Base-by-base conservation (phyloP, 164 flowering plant species). In the Vitis riparia region DNA sequence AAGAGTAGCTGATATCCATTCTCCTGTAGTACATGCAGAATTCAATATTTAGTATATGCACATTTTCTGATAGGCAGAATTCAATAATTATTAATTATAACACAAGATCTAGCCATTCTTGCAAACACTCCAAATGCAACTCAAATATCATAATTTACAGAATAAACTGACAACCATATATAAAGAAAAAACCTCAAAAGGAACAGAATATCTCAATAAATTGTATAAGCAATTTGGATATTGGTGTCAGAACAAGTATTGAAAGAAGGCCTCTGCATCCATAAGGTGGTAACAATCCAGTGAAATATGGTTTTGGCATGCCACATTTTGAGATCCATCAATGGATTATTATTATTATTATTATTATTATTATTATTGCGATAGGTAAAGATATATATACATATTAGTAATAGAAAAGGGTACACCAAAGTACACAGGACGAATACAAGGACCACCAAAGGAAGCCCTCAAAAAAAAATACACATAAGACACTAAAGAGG, bases 1-100 rank as follows among this genome's bases (percentile, higher is more conserved):
- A 91, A 95, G 23, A 95, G 89, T 16, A 95, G 85, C 64, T 93
- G 99, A 74, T 95, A 95, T 60, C 99, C 99, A 79, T 95, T 95
- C 77, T 93, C 97, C 99, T 94, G 89, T n/a, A 75, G 57, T 56
- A 51, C 48, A 66, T 37, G 4, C 50, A 55, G 19, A 59, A 52
- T 49, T 15, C 23, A 52, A 55, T 30, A n/a, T 69, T 14, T 16
- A 32, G 44, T 32, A 32, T 32, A 32, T 3, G 5, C 7, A 32
- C 4, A 32, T 32, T 32, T 32, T 32, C 44, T 32, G 44, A 32
- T 32, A 32, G 44, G 7, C 44, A 32, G 44, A 32, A 32, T 37
- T 37, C 44, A 37, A 37, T 37, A 37, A 37, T 37, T 37, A 37
- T 3, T 37, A 37, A 3, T 37, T 23, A 23, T 23, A 11, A 55